Percentiles rank a stretch among this genome's conserved stretches.
Conservation (phyloP, 805 yeast genomes). For the Yamadazyma laniorum region DNA sequence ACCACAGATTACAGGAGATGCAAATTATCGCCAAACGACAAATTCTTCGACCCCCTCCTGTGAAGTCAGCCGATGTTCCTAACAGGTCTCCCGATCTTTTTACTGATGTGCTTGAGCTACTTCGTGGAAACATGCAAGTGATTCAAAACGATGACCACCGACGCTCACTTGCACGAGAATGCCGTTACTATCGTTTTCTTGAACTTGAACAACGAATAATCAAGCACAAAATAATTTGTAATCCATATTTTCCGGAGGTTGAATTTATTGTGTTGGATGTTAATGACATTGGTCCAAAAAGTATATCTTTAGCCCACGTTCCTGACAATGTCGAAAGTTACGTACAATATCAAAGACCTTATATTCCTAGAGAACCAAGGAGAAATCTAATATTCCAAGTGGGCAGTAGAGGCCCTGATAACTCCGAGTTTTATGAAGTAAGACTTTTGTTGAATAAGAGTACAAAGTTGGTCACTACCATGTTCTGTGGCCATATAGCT, state of each 20-base stretch:
- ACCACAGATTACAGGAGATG: slow-evolving; percentile 42
- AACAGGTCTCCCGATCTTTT: slow-evolving; percentile 55
- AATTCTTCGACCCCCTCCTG: slow-evolving; percentile 76
- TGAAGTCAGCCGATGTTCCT: slow-evolving; percentile 53
- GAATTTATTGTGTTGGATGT: slow-evolving; percentile 60
- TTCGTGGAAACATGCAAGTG: slow-evolving; percentile 53
- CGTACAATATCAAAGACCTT: slow-evolving; percentile 35
- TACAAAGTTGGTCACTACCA: slow-evolving; percentile 23
- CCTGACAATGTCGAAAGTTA: slow-evolving; percentile 29
- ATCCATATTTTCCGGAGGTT: slow-evolving; percentile 41
- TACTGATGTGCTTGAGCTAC: slow-evolving; percentile 49
- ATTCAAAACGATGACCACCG: slow-evolving; percentile 57
- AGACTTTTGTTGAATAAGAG: slow-evolving; percentile 32
- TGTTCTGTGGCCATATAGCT: slow-evolving; percentile 24
- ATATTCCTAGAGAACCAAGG: slow-evolving; percentile 29
- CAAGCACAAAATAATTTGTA: slow-evolving; percentile 47
- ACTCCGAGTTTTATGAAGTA: slow-evolving; percentile 23
- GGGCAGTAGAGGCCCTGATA: background rate
- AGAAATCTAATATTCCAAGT: slow-evolving; percentile 31
- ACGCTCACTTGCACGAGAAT: slow-evolving; percentile 58
- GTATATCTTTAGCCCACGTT: slow-evolving; percentile 19
- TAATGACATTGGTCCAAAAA: slow-evolving; percentile 29
- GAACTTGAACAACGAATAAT: slow-evolving; percentile 71
- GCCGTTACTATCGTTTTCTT: slow-evolving; percentile 71
- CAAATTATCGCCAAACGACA: slow-evolving; percentile 32